Base-by-base conservation (phyloP, 768 basidiomycete genomes). In the Exidia glandulosa region DNA sequence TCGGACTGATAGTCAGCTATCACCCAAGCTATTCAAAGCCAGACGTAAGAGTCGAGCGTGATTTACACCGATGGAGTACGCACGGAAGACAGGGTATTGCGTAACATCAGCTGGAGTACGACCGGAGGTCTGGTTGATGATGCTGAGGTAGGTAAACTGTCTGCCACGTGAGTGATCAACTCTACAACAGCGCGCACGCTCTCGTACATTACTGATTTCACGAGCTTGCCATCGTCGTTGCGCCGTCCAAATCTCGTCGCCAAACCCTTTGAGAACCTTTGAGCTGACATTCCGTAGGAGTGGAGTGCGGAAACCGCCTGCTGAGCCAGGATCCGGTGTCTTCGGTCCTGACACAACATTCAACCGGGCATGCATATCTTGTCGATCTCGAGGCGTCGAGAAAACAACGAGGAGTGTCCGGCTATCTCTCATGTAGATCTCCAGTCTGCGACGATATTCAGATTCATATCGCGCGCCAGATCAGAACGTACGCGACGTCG, bases 51-150 rank as follows among this genome's bases (percentile, higher is more conserved):
- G 33, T 25, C 19, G 23, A 12, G 25, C 32, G 23, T 58, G 50
- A 34, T 61, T 23, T n/a, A n/a, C n/a, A n/a, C n/a, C n/a, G n/a
- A 66, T 25, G 31, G 32, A 29, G 32, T 13, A 27, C 87, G 56
- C 66, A 90, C 89, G 90, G 63, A 91, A 94, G 7, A 95, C 83
- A 0, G 93, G 94, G 71, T 94, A 96, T 65, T 94, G 92, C 0
- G 94, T 95, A 10, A 94, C 91, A 74, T 96, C 94, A 67, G 87
- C 92, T 1, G 93, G 92, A 2, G 94, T 96, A 25, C 94, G 81
- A 47, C 94, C 93, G 2, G 94, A 94, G 25, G 90, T 81, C 69
- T 95, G 92, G 65, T 96, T 96, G 59, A 96, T 74, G 59, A 96
- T 83, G 62, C 88, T 87, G 56, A 95, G 72, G 70, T 94, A 95